These are phyloP conservation scores for Trichomonascus vanleenenianus DNA, from an alignment of 805 yeast genomes.

Conservation along the genomic window DNA sequence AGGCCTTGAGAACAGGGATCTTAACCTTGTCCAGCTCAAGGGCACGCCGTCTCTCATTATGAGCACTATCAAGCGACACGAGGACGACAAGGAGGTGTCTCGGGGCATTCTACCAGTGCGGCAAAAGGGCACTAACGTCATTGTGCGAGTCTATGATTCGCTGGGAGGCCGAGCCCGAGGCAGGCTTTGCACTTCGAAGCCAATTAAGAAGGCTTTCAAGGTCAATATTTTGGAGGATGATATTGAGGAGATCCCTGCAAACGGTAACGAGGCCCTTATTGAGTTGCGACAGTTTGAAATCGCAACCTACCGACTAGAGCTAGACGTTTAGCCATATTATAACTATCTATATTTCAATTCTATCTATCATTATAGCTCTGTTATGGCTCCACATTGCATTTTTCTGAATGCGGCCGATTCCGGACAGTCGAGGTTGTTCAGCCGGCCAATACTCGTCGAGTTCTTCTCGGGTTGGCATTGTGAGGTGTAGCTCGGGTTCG, in stretches of 20 bases:
- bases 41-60: conserved; percentile 59
- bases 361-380: too few species aligned
- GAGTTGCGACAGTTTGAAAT: conserved; percentile 71
- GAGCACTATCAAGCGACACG: conserved; percentile 79
- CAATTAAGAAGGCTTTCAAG: conserved; percentile 37
- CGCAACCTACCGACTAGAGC: conserved; percentile 47
- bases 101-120: conserved; percentile 35
- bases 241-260: conserved; percentile 24
- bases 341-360: background rate
- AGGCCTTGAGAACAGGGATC: conserved; percentile 18
- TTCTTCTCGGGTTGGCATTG: too few species aligned
- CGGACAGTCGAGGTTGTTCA: too few species aligned
- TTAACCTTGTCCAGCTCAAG: conserved; percentile 29
- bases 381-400: too few species aligned
- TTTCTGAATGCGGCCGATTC: too few species aligned
- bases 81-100: conserved; percentile 53
- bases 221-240: conserved; percentile 37
- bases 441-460: too few species aligned
- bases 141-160: conserved; percentile 77
- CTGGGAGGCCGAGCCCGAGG: conserved; percentile 73
- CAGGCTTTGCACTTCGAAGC: conserved; percentile 30
- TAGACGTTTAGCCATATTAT: conserved; percentile 7
- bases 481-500: too few species aligned
- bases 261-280: conserved; percentile 33
- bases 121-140: conserved; percentile 40